phyloP scores from a whole-genome alignment of 1,139 yeast genomes.

The Yamadazyma conglobata region DNA sequence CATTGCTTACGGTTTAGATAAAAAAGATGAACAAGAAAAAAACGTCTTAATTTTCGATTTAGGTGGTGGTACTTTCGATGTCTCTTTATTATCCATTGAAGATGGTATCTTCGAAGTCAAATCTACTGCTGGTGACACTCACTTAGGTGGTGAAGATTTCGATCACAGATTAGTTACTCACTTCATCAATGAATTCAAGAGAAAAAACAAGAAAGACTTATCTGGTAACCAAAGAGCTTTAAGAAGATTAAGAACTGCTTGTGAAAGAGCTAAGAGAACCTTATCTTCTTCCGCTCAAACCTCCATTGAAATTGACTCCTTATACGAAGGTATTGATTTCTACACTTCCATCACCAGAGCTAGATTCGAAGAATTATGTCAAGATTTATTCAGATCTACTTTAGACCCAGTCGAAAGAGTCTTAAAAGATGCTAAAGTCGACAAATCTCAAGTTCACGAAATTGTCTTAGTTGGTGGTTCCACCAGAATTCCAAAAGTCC shows the following conservation, averaged over 20 bases:
- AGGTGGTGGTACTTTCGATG: conserved; percentile 99
- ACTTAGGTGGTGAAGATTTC: conserved; percentile 97
- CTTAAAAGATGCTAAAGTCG: conserved; percentile 89
- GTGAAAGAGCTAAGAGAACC: conserved; percentile 99
- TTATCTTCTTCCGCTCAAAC: conserved; percentile 96
- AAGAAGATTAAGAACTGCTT: conserved; percentile 98
- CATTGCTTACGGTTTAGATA: conserved; percentile 97
- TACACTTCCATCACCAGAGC: conserved; percentile 98
- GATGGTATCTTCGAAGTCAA: conserved; percentile 96
- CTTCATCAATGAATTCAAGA: conserved; percentile 94
- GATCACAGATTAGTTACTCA: conserved; percentile 93
- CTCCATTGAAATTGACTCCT: conserved; percentile 94
- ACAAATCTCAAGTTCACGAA: conserved; percentile 88
- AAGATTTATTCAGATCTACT: conserved; percentile 95
- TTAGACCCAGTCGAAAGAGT: conserved; percentile 98
- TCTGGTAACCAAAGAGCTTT: conserved; percentile 92
- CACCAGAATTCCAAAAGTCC: conserved; percentile 99
- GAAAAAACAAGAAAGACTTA: conserved; percentile 93
- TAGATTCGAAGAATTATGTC: conserved; percentile 88
- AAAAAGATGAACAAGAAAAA: conserved; percentile 82
- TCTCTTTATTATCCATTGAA: conserved; percentile 84
- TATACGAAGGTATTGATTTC: conserved; percentile 95
- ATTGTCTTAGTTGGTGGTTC: conserved; percentile 99
- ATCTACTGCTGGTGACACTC: conserved; percentile 98
- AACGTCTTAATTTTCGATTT: conserved; percentile 89